A percentile compares a stretch with the other conserved stretches of the same genome.
Conservation (phyloP, 2,329 filamentous ascomycete genomes). For the Coleophoma eucalyptorum region DNA sequence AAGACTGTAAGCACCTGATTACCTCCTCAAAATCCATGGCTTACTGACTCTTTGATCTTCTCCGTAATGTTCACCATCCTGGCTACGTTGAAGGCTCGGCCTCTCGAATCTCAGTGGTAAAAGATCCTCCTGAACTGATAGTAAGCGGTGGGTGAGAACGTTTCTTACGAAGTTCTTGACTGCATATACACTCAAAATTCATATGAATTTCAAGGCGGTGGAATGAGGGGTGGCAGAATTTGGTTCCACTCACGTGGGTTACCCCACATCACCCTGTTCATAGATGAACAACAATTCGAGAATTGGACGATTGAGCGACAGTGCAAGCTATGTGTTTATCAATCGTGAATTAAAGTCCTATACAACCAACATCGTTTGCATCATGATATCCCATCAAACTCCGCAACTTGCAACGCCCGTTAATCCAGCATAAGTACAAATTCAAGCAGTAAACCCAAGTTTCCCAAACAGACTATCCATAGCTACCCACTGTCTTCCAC, state of each 20-base stretch:
- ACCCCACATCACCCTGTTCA: background rate
- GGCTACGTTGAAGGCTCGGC: slow-evolving; percentile 16
- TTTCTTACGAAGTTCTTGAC: no score
- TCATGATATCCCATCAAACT: slow-evolving; percentile 7
- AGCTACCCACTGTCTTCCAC: slow-evolving; percentile 86
- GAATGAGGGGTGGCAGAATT: slow-evolving; percentile 1
- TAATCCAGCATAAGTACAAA: background rate
- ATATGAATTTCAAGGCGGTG: background rate
- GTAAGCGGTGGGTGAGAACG: no score
- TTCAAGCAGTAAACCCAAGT: slow-evolving; percentile 44
- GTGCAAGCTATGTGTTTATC: no score
- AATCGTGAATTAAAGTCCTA: background rate
- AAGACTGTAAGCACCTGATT: slow-evolving; percentile 8
- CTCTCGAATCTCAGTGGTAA: background rate
- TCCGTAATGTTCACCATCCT: slow-evolving; percentile 99
- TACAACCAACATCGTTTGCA: background rate
- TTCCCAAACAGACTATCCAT: slow-evolving; percentile 85
- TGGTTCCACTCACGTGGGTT: background rate
- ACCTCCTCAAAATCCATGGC: background rate
- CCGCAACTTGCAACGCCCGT: slow-evolving; percentile 4
- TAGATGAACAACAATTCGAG: no score
- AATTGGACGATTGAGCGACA: no score
- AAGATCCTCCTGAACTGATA: no score
- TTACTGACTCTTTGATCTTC: slow-evolving; percentile 94
- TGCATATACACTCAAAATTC: no score